Evolutionary conservation across 306 rosid genomes (phyloP).

Genomic region (Dryas drummondii): DNA sequence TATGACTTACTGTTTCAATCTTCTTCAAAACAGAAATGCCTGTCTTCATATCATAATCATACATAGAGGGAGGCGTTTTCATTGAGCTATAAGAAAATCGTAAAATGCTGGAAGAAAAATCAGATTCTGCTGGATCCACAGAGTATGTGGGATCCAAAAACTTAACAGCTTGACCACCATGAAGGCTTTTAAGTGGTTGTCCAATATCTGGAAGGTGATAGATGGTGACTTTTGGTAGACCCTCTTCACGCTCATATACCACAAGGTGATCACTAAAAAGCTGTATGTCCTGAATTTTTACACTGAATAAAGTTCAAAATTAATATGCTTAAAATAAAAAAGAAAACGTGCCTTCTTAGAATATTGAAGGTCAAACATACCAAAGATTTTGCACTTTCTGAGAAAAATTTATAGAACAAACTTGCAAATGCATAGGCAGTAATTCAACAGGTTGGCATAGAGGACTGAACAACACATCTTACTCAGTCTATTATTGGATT

Average conservation of each 20-base stretch:
- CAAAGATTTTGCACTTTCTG: not conserved
- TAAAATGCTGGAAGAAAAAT: constrained; percentile 67
- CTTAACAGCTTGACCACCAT: constrained; percentile 56
- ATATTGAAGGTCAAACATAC: not conserved
- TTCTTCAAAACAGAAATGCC: constrained; percentile 71
- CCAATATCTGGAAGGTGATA: constrained; percentile 69
- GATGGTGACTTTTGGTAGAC: constrained; percentile 67
- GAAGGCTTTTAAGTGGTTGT: constrained; percentile 60
- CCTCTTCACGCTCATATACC: constrained; percentile 72
- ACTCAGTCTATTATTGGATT: not conserved
- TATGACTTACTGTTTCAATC: constrained; percentile 65
- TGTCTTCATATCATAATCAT: constrained; percentile 86
- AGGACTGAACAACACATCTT: not conserved
- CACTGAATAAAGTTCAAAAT: constrained; percentile 48
- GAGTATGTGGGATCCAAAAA: constrained; percentile 77
- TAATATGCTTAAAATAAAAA: constrained; percentile 32
- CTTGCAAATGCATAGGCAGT: not conserved
- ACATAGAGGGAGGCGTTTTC: constrained; percentile 78
- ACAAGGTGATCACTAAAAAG: constrained; percentile 73
- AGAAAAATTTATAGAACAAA: not conserved
- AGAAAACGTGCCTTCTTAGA: constrained; percentile 17
- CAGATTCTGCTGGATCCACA: constrained; percentile 53
- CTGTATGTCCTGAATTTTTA: constrained; percentile 74
- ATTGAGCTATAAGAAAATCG: constrained; percentile 77
- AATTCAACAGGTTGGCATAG: constrained; percentile 4